These are phyloP conservation scores for Pichia sp. DNA, from an alignment of 1,139 yeast genomes.

Conservation along the genomic window DNA sequence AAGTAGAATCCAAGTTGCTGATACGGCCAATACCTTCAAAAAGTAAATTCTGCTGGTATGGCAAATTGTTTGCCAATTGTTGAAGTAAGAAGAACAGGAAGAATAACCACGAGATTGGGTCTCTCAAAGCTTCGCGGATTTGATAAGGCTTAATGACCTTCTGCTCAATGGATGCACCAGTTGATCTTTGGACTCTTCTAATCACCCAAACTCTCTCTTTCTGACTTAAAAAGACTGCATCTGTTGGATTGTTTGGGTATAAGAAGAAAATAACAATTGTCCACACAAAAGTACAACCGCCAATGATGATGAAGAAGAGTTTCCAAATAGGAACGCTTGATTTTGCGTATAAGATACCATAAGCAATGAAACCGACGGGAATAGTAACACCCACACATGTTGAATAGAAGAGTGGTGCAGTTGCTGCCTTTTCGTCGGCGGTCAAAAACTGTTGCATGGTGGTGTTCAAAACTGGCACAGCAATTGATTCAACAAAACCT, in stretches of 20 bases:
- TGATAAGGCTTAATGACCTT: slow-evolving; percentile 32
- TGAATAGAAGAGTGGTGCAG: slow-evolving; percentile 32
- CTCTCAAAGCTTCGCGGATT: slow-evolving; percentile 32
- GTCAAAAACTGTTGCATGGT: slow-evolving; percentile 33
- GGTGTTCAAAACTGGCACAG: slow-evolving; percentile 31
- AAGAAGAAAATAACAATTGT: slow-evolving; percentile 26
- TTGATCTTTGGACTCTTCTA: slow-evolving; percentile 28
- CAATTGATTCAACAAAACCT: slow-evolving; percentile 31
- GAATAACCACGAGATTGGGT: slow-evolving; percentile 35
- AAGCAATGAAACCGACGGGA: slow-evolving; percentile 34
- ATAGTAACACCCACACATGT: slow-evolving; percentile 32
- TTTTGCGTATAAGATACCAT: slow-evolving; percentile 29
- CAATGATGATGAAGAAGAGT: slow-evolving; percentile 31
- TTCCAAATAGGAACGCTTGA: slow-evolving; percentile 27
- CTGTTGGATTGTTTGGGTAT: slow-evolving; percentile 34
- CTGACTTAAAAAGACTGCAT: slow-evolving; percentile 26
- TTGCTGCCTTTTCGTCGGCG: slow-evolving; percentile 29
- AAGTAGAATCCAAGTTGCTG: slow-evolving; percentile 38
- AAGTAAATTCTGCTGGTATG: slow-evolving; percentile 36
- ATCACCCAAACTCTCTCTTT: slow-evolving; percentile 33
- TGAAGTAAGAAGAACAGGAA: slow-evolving; percentile 29
- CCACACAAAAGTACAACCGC: slow-evolving; percentile 29
- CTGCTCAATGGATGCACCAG: slow-evolving; percentile 34
- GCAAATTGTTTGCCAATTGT: slow-evolving; percentile 36
- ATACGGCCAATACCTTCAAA: slow-evolving; percentile 31